Base-by-base conservation (phyloP, 2,329 filamentous ascomycete species). In the Sclerotinia spermophila region DNA sequence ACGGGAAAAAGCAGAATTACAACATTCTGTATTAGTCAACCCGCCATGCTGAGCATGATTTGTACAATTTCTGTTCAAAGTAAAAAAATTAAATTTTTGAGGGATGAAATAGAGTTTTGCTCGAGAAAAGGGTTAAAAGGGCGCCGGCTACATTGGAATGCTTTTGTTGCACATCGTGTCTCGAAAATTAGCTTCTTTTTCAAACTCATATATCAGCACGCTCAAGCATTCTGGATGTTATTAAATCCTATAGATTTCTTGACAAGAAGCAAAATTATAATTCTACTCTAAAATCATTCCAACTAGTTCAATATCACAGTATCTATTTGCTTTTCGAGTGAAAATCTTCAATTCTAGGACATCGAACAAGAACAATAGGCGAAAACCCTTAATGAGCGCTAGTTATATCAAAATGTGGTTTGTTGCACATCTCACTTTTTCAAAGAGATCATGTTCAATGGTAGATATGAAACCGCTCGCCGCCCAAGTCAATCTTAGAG, bases 151-250 rank as follows among this genome's bases (percentile, higher is more conserved):
- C n/a, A 51, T 51, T 51, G 13, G 24, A 51, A 27, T 17, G 11
- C 4, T 59, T 59, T 40, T 40, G 56, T 59, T n/a, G 56, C 56
- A 59, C 13, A 24, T 40, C 33, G 13, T 33, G 17, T 7, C 56
- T 40, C 8, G 2, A 8, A 59, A 59, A 17, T 33, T n/a, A 11
- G 8, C 21, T 8, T 21, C 13, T n/a, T 27, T n/a, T 40, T n/a
- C 21, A 40, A 17, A 10, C 1, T 15, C 6, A 7, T n/a, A 59
- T 40, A 59, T 40, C 13, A 17, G 1, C 35, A 6, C 5, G 1
- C 1, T 0, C 1, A 59, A 19, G 33, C 13, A n/a, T n/a, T 59
- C 21, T 40, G 6, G 3, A 7, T 8, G 8, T 35, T 5, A 7
- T 3, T 1, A 27, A 19, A n/a, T 40, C 7, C 2, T n/a, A 27